Evolutionary conservation across 257 asterid genomes (phyloP), one percentile per base, ranked within the genome.

Genomic region (Solanum virginianum): DNA sequence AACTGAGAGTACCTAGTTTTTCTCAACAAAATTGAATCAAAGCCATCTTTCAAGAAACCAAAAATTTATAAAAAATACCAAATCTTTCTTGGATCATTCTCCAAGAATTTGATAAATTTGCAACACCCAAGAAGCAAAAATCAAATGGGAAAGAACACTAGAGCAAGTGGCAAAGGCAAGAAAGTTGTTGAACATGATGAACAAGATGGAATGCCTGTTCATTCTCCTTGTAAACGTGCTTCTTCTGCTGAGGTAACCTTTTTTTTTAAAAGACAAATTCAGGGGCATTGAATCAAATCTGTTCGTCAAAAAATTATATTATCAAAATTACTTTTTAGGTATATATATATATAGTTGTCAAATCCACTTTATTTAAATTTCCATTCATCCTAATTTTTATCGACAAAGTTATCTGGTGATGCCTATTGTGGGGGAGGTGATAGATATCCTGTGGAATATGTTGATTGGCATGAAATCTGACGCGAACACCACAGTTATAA

Each of bases 171-270:
- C 41, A 36, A 36, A 36, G 88, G 85, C n/a, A 88, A 85, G 53
- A 85, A 80, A 17, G 89, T 82, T 41, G 87, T 66, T 5, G 89
- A 88, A 11, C 94, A 91, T 53, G 90, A 89, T 83, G 97, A 94
- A 85, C 97, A 93, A 82, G 99, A 95, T 80, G 98, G 94, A 49
- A 80, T 92, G 62, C 94, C 98, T 13, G 99, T 95, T 17, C 97
- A 94, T 87, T 95, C 97, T 71, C 98, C 98, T 65, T 93, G 98
- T 94, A 95, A 94, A 88, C 93, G 92, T 86, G 88, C 92, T 47
- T 81, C 89, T 69, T 88, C 98, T 14, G 88, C 97, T 9, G 90
- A 93, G 94, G 98, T 93, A 29, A 12, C n/a, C 11, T 22, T 62
- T 5, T n/a, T 41, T 18, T 32, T 3, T n/a, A n/a, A 32, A 32